Evolutionary conservation across 306 rosid genomes (phyloP), one percentile per base, ranked within the genome.

Genomic region (Trifolium fragiferum): DNA sequence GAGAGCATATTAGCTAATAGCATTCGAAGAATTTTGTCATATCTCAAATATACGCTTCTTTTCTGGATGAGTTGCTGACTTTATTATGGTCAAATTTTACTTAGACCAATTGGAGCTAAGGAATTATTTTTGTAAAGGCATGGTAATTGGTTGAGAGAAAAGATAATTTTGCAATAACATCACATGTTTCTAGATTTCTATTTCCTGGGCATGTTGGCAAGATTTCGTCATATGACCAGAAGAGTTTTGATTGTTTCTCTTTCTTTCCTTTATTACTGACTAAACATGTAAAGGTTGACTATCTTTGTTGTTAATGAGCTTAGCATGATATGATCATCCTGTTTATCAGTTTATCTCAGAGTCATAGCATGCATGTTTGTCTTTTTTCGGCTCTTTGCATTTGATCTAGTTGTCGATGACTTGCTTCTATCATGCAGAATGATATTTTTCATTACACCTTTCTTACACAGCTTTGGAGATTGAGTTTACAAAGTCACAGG

Each of bases 401-500:
- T 83, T 86, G 82, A 82, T 81, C 81, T 82, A 77, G 88, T 84
- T 86, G 90, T 76, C 82, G 40, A 77, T 79, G 68, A 73, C 76
- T 77, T 81, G 84, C 82, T 83, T 85, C 79, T 66, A 86, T 71
- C 73, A 89, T 89, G 93, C 92, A 80, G 89, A 91, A 80, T 92
- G 84, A 87, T 90, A 73, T 81, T 73, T 89, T 90, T 81, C 87
- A 86, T 88, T 88, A 21, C 79, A 81, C 89, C 78, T 79, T 92
- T 90, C 85, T 87, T 88, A 73, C 82, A 88, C 96, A 92, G 96
- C 96, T 87, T 77, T 92, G 89, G 96, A 92, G 90, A 80, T 92
- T 59, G 96, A 92, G 87, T 92, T 92, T 86, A 90, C 98, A 49
- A 90, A 83, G 85, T 88, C 96, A 64, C 98, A 92, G 81, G 60